Evolutionary conservation across 768 basidiomycete species (phyloP).

Genomic region (Lanmaoa rubissima): DNA sequence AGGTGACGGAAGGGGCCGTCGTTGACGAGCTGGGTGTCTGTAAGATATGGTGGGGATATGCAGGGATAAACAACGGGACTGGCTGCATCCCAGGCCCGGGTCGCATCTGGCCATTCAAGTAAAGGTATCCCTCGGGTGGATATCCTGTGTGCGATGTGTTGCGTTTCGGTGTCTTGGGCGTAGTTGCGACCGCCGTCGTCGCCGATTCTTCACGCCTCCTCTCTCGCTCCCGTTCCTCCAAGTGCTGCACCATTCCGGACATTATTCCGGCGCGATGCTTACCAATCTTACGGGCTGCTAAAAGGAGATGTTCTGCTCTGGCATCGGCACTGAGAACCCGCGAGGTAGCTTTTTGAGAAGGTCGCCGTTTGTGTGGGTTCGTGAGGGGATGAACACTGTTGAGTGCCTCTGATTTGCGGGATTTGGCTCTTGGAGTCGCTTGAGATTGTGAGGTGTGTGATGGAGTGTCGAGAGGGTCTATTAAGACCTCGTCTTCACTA

Average conservation of each 20-base stretch:
- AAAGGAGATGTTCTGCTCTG: conserved; percentile 64
- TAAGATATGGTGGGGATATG: conserved; percentile 28
- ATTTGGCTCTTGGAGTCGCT: conserved; percentile 23
- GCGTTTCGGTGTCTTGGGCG: conserved; percentile 32
- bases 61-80: conserved; percentile 31
- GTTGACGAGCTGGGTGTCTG: conserved; percentile 34
- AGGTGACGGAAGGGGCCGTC: conserved; percentile 26
- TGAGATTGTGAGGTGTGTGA: conserved; percentile 12
- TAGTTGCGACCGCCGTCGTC: conserved; percentile 18
- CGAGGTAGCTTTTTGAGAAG: conserved; percentile 25
- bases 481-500: conserved; percentile 29
- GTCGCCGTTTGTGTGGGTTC: conserved; percentile 24
- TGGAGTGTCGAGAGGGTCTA: conserved; percentile 20
- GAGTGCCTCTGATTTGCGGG: conserved; percentile 20
- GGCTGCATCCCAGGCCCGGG: conserved; percentile 28
- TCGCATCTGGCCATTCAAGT: conserved; percentile 27
- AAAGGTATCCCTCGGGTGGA: conserved; percentile 28
- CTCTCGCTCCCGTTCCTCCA: conserved; percentile 34
- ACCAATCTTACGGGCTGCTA: conserved; percentile 70
- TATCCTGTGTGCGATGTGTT: conserved; percentile 27
- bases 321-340: conserved; percentile 56
- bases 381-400: conserved; percentile 4
- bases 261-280: conserved; percentile 56
- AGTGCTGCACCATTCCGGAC: conserved; percentile 45
- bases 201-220: conserved; percentile 25